A percentile compares a stretch with the other conserved stretches of the same genome.
phyloP scores from a whole-genome alignment of 1,284 basidiomycete species.

The Microbotryum violaceum region DNA sequence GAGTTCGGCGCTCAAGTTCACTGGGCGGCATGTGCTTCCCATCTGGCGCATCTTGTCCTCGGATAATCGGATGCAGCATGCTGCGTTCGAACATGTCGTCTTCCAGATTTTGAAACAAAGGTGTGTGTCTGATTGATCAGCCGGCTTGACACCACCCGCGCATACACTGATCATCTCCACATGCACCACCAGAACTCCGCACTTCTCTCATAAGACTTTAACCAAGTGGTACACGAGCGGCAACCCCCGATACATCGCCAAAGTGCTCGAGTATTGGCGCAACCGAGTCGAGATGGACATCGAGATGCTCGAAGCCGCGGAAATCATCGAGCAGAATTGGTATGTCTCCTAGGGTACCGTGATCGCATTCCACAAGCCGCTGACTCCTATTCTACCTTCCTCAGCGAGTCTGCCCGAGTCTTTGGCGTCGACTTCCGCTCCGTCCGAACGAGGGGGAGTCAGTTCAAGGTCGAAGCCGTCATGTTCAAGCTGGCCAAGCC shows the following conservation, averaged over 20 bases:
- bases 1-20: constrained; percentile 73
- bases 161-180: neutral
- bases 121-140: constrained; percentile 42
- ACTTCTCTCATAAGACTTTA: constrained; percentile 60
- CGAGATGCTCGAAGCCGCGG: constrained; percentile 68
- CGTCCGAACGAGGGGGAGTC: constrained; percentile 86
- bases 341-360: constrained; percentile 43
- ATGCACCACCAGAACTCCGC: constrained; percentile 55
- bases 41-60: constrained; percentile 85
- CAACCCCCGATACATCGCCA: constrained; percentile 51
- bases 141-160: neutral
- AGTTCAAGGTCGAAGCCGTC: constrained; percentile 98
- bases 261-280: constrained; percentile 57
- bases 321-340: constrained; percentile 82
- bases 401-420: constrained; percentile 87
- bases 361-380: neutral
- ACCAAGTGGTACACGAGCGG: constrained; percentile 64
- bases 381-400: neutral
- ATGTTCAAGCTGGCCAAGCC: constrained; percentile 98
- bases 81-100: constrained; percentile 83
- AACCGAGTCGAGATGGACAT: constrained; percentile 60
- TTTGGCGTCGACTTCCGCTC: constrained; percentile 97
- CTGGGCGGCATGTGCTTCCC: constrained; percentile 84
- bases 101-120: constrained; percentile 68
- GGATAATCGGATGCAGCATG: constrained; percentile 69